These are phyloP conservation scores for Eucalyptus cladocalyx DNA, from an alignment of 345 rosid species.

Conservation along the genomic window DNA sequence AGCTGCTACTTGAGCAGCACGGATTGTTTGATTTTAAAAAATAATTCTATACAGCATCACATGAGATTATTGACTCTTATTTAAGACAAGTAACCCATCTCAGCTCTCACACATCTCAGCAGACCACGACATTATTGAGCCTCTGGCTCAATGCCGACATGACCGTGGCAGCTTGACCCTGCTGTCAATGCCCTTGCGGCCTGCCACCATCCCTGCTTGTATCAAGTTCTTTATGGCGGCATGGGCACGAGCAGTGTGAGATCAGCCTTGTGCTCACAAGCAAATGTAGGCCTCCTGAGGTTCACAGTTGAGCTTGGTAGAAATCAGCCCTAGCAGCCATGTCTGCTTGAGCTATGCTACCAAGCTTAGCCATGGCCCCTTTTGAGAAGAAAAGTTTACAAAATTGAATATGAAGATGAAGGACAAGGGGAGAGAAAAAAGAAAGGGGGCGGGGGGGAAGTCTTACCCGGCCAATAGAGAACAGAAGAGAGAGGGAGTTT, in stretches of 20 bases:
- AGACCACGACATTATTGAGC: background rate
- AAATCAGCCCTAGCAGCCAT: background rate
- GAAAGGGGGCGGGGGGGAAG: rapidly evolving
- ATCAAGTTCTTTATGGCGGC: background rate
- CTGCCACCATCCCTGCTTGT: background rate
- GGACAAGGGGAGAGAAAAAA: background rate
- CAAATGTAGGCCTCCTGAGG: background rate
- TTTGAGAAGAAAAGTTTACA: background rate
- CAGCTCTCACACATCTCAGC: background rate
- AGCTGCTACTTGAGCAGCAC: background rate
- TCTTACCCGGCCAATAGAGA: background rate
- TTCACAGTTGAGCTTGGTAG: background rate
- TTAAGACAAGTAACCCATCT: background rate
- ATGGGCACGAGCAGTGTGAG: background rate
- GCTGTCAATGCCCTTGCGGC: background rate
- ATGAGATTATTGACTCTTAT: background rate
- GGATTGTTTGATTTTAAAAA: background rate
- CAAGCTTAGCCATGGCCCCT: background rate
- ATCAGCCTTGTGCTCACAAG: background rate
- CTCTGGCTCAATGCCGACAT: background rate
- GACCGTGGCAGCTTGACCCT: background rate
- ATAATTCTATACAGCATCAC: background rate
- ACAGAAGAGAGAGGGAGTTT: background rate
- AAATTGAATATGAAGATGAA: background rate
- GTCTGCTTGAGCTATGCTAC: background rate